These are phyloP conservation scores for Tetrahymena thermophila DNA, from an alignment of 73 alveolate species.

Conservation along the genomic window DNA sequence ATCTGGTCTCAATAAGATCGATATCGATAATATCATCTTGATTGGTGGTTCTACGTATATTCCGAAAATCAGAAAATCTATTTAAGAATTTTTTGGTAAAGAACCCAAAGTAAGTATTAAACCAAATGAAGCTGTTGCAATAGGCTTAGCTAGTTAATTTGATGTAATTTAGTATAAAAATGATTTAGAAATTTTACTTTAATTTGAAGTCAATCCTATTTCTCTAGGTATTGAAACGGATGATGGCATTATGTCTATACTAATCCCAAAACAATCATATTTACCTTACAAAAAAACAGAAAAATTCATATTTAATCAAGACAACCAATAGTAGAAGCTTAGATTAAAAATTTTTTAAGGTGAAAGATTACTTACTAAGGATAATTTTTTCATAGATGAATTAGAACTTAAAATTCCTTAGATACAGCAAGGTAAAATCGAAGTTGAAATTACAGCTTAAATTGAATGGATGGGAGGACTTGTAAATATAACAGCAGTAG, in stretches of 20 bases:
- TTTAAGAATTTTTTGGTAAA: slow-evolving; percentile 87
- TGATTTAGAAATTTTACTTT: too few relatives aligned
- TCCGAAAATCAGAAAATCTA: slow-evolving; percentile 76
- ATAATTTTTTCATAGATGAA: slow-evolving; percentile 57
- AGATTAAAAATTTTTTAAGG: slow-evolving; percentile 72
- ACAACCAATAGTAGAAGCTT: slow-evolving; percentile 40
- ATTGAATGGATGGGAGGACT: slow-evolving; percentile 81
- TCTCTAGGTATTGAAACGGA: slow-evolving; percentile 98
- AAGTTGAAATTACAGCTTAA: slow-evolving; percentile 83
- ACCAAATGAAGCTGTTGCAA: slow-evolving; percentile 99
- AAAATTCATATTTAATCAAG: slow-evolving; percentile 41
- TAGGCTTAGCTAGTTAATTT: slow-evolving; percentile 98
- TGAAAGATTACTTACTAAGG: slow-evolving; percentile 68
- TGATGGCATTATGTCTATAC: slow-evolving; percentile 98
- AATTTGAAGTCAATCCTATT: slow-evolving; percentile 97
- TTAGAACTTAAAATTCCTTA: slow-evolving; percentile 70
- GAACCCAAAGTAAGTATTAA: slow-evolving; percentile 91
- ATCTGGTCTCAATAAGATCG: slow-evolving; percentile 59
- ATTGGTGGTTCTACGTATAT: slow-evolving; percentile 97
- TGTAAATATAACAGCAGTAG: slow-evolving; percentile 70
- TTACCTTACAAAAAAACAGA: slow-evolving; percentile 95
- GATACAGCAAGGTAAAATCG: slow-evolving; percentile 83
- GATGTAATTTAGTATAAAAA: too few relatives aligned
- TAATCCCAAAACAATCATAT: slow-evolving; percentile 94
- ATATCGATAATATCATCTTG: slow-evolving; percentile 80